Conservation (phyloP, 306 rosid species). For the Morella rubra region DNA sequence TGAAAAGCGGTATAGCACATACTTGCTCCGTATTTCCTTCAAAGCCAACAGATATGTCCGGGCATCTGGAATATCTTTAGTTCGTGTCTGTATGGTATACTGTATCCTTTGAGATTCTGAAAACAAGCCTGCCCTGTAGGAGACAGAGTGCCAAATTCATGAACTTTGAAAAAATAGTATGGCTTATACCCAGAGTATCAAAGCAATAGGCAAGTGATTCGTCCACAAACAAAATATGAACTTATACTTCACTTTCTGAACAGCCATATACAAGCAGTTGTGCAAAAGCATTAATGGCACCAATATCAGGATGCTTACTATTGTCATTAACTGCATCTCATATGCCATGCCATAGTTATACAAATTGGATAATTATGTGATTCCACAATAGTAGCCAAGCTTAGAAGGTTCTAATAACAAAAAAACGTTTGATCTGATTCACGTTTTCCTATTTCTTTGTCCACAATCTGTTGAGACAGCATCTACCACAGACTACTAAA, state of each 20-base stretch:
- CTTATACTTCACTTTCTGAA: no score
- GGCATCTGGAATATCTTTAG: constrained; percentile 87
- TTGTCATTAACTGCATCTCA: not conserved
- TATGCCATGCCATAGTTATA: not conserved
- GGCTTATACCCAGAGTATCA: no score
- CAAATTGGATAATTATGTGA: not conserved
- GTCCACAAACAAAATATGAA: no score
- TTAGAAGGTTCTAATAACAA: not conserved
- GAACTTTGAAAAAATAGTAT: no score
- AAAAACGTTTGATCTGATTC: not conserved
- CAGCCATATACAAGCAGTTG: no score
- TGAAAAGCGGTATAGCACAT: constrained; percentile 29
- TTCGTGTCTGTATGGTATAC: constrained; percentile 50
- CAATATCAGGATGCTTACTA: not conserved
- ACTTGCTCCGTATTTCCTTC: constrained; percentile 84
- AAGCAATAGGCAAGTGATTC: no score
- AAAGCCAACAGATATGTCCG: constrained; percentile 74
- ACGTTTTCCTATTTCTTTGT: not conserved
- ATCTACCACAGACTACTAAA: not conserved
- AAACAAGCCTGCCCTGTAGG: constrained; percentile 65
- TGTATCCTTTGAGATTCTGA: constrained; percentile 67
- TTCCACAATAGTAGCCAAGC: not conserved
- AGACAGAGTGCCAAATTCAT: constrained; percentile 11
- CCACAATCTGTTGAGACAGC: not conserved
- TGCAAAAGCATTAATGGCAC: not conserved